Conservation (phyloP, 2,329 filamentous ascomycete genomes). For the Acephala macrosclerotiorum region DNA sequence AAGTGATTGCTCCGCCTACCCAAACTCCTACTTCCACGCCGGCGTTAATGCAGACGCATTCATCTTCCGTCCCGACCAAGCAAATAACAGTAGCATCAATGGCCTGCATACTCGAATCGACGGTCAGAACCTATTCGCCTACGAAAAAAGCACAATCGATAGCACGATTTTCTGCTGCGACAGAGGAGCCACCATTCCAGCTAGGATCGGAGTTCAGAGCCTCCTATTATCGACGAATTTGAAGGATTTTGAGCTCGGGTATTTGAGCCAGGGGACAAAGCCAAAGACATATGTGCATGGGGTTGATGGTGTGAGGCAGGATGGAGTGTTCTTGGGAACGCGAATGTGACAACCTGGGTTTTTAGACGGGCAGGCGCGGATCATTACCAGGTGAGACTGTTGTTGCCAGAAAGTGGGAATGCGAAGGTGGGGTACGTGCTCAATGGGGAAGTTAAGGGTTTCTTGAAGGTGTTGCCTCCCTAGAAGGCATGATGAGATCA, state of each 20-base stretch:
- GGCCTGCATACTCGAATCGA: background rate
- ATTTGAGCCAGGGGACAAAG: background rate
- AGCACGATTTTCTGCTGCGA: slow-evolving; percentile 16
- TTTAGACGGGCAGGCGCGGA: background rate
- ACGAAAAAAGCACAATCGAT: background rate
- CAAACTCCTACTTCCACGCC: slow-evolving; percentile 10
- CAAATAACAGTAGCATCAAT: slow-evolving; percentile 12
- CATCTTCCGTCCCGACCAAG: slow-evolving; percentile 18
- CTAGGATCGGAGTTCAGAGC: slow-evolving; percentile 1
- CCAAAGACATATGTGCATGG: slow-evolving; percentile 12
- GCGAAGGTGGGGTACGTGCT: background rate
- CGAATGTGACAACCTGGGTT: slow-evolving; percentile 16
- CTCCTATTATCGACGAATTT: slow-evolving; percentile 9
- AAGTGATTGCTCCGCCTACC: slow-evolving; percentile 13
- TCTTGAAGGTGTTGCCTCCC: background rate
- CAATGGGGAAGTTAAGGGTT: background rate
- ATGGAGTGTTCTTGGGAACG: slow-evolving; percentile 11
- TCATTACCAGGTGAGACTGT: background rate
- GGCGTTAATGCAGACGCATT: slow-evolving; percentile 20
- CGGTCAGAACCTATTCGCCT: background rate
- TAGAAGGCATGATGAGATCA: no score
- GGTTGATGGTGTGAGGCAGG: slow-evolving; percentile 12
- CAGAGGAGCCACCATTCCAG: slow-evolving; percentile 1
- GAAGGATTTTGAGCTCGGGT: background rate
- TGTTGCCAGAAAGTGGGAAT: background rate